Evolutionary conservation across 805 yeast species (phyloP).

Genomic region (Candida loeiensis): DNA sequence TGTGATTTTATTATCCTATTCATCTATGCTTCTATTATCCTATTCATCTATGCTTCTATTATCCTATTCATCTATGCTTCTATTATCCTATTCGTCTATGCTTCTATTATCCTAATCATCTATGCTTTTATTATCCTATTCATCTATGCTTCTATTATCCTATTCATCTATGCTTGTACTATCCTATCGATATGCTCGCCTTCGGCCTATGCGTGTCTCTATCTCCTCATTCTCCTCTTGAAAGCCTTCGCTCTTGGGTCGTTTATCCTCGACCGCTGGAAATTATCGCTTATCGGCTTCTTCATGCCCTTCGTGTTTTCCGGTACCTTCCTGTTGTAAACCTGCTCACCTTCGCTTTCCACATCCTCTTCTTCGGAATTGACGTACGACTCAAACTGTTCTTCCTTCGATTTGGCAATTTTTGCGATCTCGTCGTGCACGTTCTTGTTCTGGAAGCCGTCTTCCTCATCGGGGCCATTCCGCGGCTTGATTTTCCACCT

Average conservation of each 20-base stretch:
- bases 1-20: too few species aligned
- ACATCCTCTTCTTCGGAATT: constrained; percentile 12
- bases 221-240: constrained; percentile 32
- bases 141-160: not conserved
- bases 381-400: constrained; percentile 13
- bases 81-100: not conserved
- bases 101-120: not conserved
- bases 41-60: too few species aligned
- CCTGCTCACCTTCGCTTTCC: constrained; percentile 15
- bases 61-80: too few species aligned
- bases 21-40: too few species aligned
- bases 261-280: constrained; percentile 50
- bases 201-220: not conserved
- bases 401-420: constrained; percentile 29
- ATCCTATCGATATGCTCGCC: not conserved
- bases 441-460: constrained; percentile 33
- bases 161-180: not conserved
- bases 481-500: constrained; percentile 48
- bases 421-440: constrained; percentile 40
- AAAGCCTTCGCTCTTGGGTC: constrained; percentile 40
- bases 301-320: constrained; percentile 12
- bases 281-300: constrained; percentile 45
- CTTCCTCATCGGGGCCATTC: constrained; percentile 20
- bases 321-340: constrained; percentile 21
- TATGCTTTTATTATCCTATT: not conserved